Percentiles rank a stretch among this genome's conserved stretches.
Evolutionary conservation across 805 yeast species (phyloP).

Genomic region (Teunomyces tritomae): DNA sequence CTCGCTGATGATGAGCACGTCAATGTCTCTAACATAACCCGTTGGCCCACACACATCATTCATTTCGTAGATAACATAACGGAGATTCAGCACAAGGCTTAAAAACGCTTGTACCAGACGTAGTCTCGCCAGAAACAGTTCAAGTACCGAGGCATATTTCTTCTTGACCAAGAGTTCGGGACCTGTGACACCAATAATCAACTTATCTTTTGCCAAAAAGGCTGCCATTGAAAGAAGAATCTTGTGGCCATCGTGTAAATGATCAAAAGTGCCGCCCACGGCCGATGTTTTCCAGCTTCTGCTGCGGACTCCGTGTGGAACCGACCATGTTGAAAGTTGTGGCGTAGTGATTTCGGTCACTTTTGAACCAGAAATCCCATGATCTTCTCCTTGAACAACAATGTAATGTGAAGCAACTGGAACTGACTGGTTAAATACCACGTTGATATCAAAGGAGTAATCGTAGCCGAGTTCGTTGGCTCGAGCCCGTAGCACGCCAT

Average conservation of each 20-base stretch:
- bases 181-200: slow-evolving; percentile 86
- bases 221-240: slow-evolving; percentile 72
- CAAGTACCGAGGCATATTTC: slow-evolving; percentile 63
- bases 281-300: slow-evolving; percentile 41
- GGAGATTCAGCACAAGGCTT: slow-evolving; percentile 18
- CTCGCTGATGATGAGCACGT: slow-evolving; percentile 74
- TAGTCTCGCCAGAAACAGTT: slow-evolving; percentile 54
- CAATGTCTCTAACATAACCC: slow-evolving; percentile 66
- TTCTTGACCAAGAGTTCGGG: slow-evolving; percentile 69
- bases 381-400: background rate
- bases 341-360: background rate
- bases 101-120: slow-evolving; percentile 50
- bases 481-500: slow-evolving; percentile 23
- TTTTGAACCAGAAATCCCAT: background rate
- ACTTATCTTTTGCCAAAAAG: slow-evolving; percentile 49
- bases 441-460: slow-evolving; percentile 27
- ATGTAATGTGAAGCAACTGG: background rate
- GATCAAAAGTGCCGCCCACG: slow-evolving; percentile 97
- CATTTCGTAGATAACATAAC: slow-evolving; percentile 57
- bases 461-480: slow-evolving; percentile 18
- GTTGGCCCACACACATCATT: slow-evolving; percentile 95
- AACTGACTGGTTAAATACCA: slow-evolving; percentile 22
- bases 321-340: background rate
- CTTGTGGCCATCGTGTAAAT: slow-evolving; percentile 93
- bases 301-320: background rate